These are phyloP conservation scores for Helotiales sp. DNA, from an alignment of 2,329 filamentous ascomycete genomes.

Conservation along the genomic window DNA sequence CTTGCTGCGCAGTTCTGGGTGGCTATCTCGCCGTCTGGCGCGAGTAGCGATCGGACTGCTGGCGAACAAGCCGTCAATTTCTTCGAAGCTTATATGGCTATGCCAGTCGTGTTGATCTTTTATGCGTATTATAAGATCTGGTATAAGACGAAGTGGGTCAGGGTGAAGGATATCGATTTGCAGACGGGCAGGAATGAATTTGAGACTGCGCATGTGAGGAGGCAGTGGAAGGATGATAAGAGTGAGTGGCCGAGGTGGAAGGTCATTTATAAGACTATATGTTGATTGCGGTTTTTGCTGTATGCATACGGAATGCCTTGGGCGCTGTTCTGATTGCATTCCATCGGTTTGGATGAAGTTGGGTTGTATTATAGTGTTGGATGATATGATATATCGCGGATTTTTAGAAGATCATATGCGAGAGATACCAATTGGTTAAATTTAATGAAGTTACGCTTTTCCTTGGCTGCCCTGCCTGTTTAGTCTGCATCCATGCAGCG, in stretches of 20 bases:
- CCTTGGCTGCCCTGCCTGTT: neutral
- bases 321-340: neutral
- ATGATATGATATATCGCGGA: neutral
- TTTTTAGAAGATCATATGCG: neutral
- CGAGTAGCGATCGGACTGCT: conserved; percentile 47
- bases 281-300: conserved; percentile 49
- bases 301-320: neutral
- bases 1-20: conserved; percentile 71
- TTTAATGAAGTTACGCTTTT: neutral
- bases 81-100: conserved; percentile 74
- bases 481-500: neutral
- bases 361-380: neutral
- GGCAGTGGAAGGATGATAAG: conserved; percentile 78
- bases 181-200: conserved; percentile 85
- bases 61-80: conserved; percentile 64
- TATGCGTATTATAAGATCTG: conserved; percentile 80
- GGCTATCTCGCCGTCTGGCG: conserved; percentile 74
- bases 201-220: conserved; percentile 75
- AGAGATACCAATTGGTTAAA: conserved; percentile 3
- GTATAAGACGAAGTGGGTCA: conserved; percentile 71
- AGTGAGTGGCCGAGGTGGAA: conserved; percentile 77
- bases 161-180: conserved; percentile 78
- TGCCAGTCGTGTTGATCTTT: conserved; percentile 69
- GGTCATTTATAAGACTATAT: conserved; percentile 73
- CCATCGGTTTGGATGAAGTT: neutral